A percentile compares a stretch with the other conserved stretches of the same genome.
These are phyloP conservation scores for Saitoella complicata DNA, from an alignment of 805 yeast genomes.

Conservation along the genomic window DNA sequence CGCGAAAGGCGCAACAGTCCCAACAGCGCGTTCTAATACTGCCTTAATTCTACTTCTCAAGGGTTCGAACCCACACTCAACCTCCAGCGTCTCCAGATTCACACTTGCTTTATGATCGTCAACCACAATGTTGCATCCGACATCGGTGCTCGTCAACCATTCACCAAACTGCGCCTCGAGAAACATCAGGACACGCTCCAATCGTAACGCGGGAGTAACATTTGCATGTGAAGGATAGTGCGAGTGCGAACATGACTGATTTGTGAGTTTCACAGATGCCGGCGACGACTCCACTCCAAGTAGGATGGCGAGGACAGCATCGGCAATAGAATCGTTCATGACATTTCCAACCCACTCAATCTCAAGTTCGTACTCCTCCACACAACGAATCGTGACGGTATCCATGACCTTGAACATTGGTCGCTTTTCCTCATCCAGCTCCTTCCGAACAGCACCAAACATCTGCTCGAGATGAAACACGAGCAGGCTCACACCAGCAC, in stretches of 20 bases:
- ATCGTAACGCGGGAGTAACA: constrained; percentile 20
- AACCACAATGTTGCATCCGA: constrained; percentile 45
- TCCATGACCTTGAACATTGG: constrained; percentile 40
- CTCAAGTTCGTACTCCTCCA: constrained; percentile 33
- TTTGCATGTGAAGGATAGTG: constrained; percentile 16
- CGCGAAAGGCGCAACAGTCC: constrained; percentile 54
- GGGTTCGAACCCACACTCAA: constrained; percentile 58
- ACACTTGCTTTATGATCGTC: constrained; percentile 64
- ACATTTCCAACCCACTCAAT: constrained; percentile 86
- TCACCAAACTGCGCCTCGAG: constrained; percentile 82
- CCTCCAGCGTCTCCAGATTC: constrained; percentile 46
- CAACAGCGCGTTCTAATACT: constrained; percentile 60
- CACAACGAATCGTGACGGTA: constrained; percentile 36
- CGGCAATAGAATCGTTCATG: constrained; percentile 86
- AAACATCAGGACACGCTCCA: constrained; percentile 42
- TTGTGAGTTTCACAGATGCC: constrained; percentile 60
- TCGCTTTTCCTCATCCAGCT: constrained; percentile 34
- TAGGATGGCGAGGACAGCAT: constrained; percentile 75
- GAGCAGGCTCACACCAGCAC: constrained; percentile 65
- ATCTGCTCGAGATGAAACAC: constrained; percentile 85
- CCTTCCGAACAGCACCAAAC: constrained; percentile 66
- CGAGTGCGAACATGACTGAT: constrained; percentile 7
- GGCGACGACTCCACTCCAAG: constrained; percentile 89
- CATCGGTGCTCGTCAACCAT: constrained; percentile 25
- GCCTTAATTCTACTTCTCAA: constrained; percentile 70